Conservation (phyloP, 73 alveolate genomes). For the Paramecium pentaurelia region DNA sequence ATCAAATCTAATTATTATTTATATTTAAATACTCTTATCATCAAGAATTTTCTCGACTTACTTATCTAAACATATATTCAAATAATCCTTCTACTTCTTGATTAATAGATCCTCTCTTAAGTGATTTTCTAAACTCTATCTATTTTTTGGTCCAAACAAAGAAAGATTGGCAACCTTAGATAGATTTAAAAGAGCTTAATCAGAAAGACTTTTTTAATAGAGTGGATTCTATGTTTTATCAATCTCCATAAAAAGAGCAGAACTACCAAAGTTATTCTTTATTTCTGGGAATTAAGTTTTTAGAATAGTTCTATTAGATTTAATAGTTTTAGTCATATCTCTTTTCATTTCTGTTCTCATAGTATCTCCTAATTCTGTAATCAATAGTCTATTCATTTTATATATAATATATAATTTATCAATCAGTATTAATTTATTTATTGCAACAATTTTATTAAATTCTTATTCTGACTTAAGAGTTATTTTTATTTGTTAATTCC, state of each 20-base stretch:
- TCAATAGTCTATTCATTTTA: constrained; percentile 6
- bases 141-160: constrained; percentile 62
- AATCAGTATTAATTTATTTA: neutral
- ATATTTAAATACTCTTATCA: neutral
- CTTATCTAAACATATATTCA: neutral
- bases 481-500: neutral
- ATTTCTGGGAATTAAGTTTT: neutral
- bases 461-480: neutral
- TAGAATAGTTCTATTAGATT: neutral
- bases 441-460: neutral
- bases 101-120: neutral
- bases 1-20: neutral
- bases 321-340: neutral
- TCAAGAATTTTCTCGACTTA: neutral
- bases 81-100: neutral
- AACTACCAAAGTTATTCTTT: neutral
- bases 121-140: neutral
- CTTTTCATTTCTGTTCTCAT: neutral
- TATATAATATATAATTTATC: neutral
- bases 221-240: neutral
- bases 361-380: neutral
- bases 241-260: neutral
- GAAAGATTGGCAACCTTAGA: constrained; percentile 72
- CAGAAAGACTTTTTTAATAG: neutral
- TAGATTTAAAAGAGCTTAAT: constrained; percentile 67